Conservation (phyloP, 495 filamentous ascomycete genomes). For the Aspergillus haitiensis region DNA sequence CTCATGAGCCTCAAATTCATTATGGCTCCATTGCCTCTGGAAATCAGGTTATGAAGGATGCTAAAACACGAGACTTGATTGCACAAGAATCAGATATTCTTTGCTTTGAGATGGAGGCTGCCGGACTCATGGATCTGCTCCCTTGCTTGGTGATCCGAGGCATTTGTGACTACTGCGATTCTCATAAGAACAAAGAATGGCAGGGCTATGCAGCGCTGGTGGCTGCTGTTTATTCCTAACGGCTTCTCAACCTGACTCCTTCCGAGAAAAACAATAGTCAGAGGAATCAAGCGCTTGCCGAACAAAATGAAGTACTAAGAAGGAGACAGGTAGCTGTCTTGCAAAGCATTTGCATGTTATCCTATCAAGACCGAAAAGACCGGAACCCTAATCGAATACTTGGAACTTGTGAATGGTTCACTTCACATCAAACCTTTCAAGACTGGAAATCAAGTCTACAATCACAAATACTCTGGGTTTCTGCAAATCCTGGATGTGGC, state of each 20-base stretch:
- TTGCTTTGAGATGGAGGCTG: background rate
- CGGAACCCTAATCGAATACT: constrained; percentile 33
- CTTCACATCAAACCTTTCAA: constrained; percentile 18
- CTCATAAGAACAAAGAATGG: background rate
- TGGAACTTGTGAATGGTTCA: constrained; percentile 41
- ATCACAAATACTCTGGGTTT: constrained; percentile 46
- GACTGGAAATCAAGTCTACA: background rate
- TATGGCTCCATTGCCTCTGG: background rate
- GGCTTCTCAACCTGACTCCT: background rate
- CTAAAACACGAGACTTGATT: background rate
- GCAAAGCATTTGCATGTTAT: constrained; percentile 14
- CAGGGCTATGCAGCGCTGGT: constrained; percentile 9
- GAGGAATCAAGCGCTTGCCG: too few species aligned
- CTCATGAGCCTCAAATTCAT: background rate
- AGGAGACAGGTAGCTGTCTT: too few species aligned
- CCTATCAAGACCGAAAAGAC: constrained; percentile 44
- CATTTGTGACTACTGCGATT: too few species aligned
- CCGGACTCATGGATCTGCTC: too few species aligned
- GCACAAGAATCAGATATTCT: background rate
- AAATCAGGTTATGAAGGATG: constrained; percentile 4
- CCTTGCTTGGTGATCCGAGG: too few species aligned
- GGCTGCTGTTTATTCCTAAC: constrained; percentile 1
- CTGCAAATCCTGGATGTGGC: constrained; percentile 53
- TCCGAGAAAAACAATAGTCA: too few species aligned
- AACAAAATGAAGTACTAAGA: too few species aligned